These are phyloP conservation scores for Raffaelea albimanens DNA, from an alignment of 2,329 filamentous ascomycete species.

Conservation along the genomic window DNA sequence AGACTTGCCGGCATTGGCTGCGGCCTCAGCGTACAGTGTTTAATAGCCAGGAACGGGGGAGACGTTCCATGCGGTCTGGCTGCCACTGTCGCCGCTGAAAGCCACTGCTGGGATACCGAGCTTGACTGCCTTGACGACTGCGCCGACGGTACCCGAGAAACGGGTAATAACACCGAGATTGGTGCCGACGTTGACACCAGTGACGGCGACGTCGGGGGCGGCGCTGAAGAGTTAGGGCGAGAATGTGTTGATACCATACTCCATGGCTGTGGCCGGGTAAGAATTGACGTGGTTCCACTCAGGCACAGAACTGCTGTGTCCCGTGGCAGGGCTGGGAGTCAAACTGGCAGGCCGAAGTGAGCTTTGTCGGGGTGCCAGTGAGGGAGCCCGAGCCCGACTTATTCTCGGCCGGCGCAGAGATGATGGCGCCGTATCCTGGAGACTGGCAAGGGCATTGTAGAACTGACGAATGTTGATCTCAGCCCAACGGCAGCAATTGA, in stretches of 20 bases:
- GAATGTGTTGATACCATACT: conserved; percentile 48
- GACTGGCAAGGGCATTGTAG: conserved; percentile 43
- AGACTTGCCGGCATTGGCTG: conserved; percentile 48
- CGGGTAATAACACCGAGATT: conserved; percentile 48
- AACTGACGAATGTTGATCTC: conserved; percentile 56
- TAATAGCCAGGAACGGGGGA: conserved; percentile 41
- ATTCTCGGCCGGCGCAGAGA: conserved; percentile 59
- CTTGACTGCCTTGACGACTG: conserved; percentile 48
- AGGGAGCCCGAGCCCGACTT: conserved; percentile 49
- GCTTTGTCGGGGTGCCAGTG: not conserved
- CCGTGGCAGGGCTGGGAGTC: conserved; percentile 49
- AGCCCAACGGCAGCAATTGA: too few species aligned
- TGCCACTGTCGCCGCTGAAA: conserved; percentile 48
- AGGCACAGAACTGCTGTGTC: conserved; percentile 44
- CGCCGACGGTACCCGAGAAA: conserved; percentile 61
- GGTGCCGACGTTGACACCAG: conserved; percentile 50
- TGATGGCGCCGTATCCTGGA: conserved; percentile 50
- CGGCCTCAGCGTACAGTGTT: conserved; percentile 54
- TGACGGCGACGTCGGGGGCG: conserved; percentile 52
- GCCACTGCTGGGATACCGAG: conserved; percentile 54
- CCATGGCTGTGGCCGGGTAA: conserved; percentile 55
- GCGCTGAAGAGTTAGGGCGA: conserved; percentile 26
- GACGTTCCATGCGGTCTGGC: conserved; percentile 26
- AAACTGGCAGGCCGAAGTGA: conserved; percentile 49
- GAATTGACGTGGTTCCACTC: conserved; percentile 65